These are phyloP conservation scores for Entomophthora muscae DNA, from an alignment of 371 early-diverging fungal genomes.

Conservation along the genomic window DNA sequence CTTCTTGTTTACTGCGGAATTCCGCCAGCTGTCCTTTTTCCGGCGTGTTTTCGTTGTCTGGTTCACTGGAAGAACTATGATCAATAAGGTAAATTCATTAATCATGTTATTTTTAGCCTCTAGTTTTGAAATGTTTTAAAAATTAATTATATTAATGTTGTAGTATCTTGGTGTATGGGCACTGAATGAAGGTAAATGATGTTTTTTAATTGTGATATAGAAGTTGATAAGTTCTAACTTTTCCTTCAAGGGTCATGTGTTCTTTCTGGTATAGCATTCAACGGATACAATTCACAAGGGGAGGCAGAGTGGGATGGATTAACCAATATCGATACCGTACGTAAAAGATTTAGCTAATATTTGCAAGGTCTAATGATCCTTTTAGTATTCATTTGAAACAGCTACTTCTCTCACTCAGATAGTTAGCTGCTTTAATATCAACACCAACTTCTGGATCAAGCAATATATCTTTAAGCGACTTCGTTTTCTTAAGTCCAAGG, in stretches of 20 bases:
- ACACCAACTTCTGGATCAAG: conserved; percentile 57
- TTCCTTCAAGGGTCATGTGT: too few relatives aligned
- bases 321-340: conserved; percentile 30
- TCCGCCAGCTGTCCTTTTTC: conserved; percentile 17
- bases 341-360: too few relatives aligned
- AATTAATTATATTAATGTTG: too few relatives aligned
- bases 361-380: too few relatives aligned
- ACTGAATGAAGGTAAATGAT: conserved; percentile 26
- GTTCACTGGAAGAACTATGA: conserved; percentile 32
- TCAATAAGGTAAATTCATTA: conserved; percentile 40
- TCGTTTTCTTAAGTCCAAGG: conserved; percentile 40
- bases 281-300: conserved; percentile 30
- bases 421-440: conserved; percentile 46
- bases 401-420: conserved; percentile 37
- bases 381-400: conserved; percentile 19
- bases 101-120: too few relatives aligned
- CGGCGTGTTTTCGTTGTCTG: conserved; percentile 23
- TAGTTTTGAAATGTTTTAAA: too few relatives aligned
- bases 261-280: conserved; percentile 39
- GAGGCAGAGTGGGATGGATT: conserved; percentile 30
- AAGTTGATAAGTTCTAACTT: conserved; percentile 20
- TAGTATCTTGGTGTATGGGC: conserved; percentile 53
- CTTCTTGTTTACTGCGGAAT: conserved; percentile 30
- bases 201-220: too few relatives aligned
- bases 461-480: conserved; percentile 53